Evolutionary conservation across 2,329 filamentous ascomycete genomes (phyloP).

Genomic region (Penicillium sp.): DNA sequence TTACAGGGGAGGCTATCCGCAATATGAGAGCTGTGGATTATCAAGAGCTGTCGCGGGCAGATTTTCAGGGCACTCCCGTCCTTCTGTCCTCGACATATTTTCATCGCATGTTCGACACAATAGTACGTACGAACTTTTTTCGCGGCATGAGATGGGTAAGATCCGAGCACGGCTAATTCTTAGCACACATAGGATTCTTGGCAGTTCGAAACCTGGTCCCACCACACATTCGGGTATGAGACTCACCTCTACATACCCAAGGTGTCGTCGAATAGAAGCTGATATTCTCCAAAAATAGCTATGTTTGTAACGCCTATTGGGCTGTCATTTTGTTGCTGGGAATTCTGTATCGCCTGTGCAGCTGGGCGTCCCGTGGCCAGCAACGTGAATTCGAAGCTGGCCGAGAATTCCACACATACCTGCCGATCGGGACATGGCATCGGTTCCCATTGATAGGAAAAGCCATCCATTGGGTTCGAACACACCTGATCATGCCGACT

Average conservation of each 20-base stretch:
- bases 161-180: conserved; percentile 4
- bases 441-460: conserved; percentile 2
- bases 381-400: background rate
- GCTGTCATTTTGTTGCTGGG: conserved; percentile 41
- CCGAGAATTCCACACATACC: conserved; percentile 4
- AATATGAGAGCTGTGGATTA: conserved; percentile 40
- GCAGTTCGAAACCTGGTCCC: conserved; percentile 39
- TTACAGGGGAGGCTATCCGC: conserved; percentile 40
- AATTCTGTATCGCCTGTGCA: conserved; percentile 36
- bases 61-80: conserved; percentile 31
- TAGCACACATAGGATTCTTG: conserved; percentile 32
- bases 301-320: conserved; percentile 48
- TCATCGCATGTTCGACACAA: conserved; percentile 35
- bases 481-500: conserved; percentile 49
- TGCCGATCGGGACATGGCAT: conserved; percentile 8
- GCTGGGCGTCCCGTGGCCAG: conserved; percentile 22
- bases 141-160: background rate
- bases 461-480: conserved; percentile 39
- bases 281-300: conserved; percentile 12
- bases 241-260: too few species aligned
- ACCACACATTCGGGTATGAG: conserved; percentile 45
- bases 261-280: background rate
- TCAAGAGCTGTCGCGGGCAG: conserved; percentile 29
- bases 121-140: conserved; percentile 30
- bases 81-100: conserved; percentile 40